Evolutionary conservation across 192 early-diverging fungal genomes (phyloP).

Genomic region (Radiomyces spectabilis): DNA sequence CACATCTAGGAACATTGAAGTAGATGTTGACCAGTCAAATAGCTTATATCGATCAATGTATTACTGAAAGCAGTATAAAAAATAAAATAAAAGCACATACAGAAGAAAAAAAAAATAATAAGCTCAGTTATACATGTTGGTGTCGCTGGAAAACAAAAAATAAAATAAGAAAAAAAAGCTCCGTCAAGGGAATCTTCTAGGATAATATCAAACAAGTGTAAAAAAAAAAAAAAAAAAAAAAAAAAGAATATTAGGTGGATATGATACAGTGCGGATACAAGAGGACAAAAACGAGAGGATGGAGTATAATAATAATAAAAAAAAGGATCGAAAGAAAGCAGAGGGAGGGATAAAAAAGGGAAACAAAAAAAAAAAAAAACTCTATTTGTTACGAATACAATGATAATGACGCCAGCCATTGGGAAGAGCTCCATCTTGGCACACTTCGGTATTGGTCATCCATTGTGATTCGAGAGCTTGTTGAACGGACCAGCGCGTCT

Average conservation of each 20-base stretch:
- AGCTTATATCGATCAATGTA: too few species aligned
- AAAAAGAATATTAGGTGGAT: not conserved
- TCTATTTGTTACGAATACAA: conserved; percentile 1
- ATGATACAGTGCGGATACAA: not conserved
- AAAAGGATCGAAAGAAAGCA: too few species aligned
- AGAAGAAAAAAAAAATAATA: not conserved
- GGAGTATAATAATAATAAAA: not conserved
- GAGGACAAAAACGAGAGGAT: not conserved
- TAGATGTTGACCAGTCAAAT: too few species aligned
- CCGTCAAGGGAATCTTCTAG: not conserved
- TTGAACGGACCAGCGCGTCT: conserved; percentile 60
- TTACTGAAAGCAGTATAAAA: not conserved
- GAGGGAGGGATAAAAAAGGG: not conserved
- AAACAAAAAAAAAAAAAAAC: not conserved
- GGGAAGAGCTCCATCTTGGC: conserved; percentile 16
- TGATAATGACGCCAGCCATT: conserved; percentile 10
- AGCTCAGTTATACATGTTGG: not conserved
- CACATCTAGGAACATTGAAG: too few species aligned
- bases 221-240: not conserved
- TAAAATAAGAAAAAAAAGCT: not conserved
- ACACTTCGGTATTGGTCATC: conserved; percentile 27
- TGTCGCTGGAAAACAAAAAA: not conserved
- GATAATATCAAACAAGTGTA: not conserved
- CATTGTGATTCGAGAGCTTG: conserved; percentile 50
- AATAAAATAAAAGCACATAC: not conserved